Evolutionary conservation across 2,329 filamentous ascomycete species (phyloP).

Genomic region (Fonsecaea pedrosoi): DNA sequence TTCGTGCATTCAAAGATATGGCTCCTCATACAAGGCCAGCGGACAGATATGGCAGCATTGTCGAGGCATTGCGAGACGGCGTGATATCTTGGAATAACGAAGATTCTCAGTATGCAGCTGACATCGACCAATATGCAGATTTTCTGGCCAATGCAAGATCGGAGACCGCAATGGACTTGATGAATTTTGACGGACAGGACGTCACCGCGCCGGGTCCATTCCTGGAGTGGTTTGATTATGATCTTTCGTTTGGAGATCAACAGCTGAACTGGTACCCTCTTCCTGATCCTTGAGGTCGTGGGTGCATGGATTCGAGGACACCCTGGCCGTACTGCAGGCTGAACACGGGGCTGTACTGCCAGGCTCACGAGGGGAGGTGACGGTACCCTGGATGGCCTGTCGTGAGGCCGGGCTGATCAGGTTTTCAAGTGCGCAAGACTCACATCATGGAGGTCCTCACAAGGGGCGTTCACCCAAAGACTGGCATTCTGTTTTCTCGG

Average conservation of each 20-base stretch:
- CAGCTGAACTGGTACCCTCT: slow-evolving; percentile 3
- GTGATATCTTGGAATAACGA: not conserved
- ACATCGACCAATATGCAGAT: not conserved
- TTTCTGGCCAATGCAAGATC: not conserved
- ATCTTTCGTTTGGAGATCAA: slow-evolving; percentile 13
- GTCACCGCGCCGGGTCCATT: slow-evolving; percentile 7
- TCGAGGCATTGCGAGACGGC: slow-evolving; percentile 15
- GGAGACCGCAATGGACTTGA: not conserved
- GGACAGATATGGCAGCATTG: slow-evolving; percentile 16
- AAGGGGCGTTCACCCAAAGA: not conserved
- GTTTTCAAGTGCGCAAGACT: not conserved
- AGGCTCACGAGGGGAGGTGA: not conserved
- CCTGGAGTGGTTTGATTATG: slow-evolving; percentile 17
- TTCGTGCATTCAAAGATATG: slow-evolving; percentile 19
- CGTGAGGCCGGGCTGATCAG: not conserved
- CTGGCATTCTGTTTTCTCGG: not conserved
- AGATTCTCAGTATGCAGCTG: not conserved
- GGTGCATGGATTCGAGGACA: not conserved
- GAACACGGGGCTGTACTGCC: too few species aligned
- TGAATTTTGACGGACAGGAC: slow-evolving; percentile 1
- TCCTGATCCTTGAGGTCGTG: not conserved
- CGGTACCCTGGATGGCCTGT: not conserved
- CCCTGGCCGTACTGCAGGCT: not conserved
- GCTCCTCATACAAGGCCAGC: slow-evolving; percentile 11
- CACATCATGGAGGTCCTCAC: not conserved